phyloP scores from a whole-genome alignment of 78 protist species.

The Polysphondylium violaceum region DNA sequence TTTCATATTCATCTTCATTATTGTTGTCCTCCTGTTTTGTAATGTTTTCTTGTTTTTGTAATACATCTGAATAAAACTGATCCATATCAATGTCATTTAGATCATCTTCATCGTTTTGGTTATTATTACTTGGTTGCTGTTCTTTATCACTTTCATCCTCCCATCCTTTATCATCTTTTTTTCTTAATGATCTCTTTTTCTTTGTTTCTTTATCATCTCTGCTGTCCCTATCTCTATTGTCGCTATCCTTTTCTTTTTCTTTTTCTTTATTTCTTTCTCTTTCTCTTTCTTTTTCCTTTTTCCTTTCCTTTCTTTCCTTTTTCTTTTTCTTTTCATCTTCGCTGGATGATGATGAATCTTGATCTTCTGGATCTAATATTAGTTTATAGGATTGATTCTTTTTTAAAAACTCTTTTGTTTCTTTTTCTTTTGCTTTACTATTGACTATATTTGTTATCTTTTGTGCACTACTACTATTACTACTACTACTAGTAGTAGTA shows the following conservation, averaged over 20 bases:
- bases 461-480: not conserved
- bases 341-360: not conserved
- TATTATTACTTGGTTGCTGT: not conserved
- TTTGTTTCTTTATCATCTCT: not conserved
- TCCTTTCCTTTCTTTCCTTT: slow-evolving; percentile 40
- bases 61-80: not conserved
- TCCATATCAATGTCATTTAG: not conserved
- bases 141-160: slow-evolving; percentile 22
- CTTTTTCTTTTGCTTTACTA: slow-evolving; percentile 38
- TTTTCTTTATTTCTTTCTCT: slow-evolving; percentile 17
- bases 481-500: not conserved
- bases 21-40: not conserved
- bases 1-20: slow-evolving; percentile 74
- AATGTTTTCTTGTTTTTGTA: not conserved
- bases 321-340: slow-evolving; percentile 12
- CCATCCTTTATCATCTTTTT: not conserved
- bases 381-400: slow-evolving; percentile 59
- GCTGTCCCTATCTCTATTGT: slow-evolving; percentile 3
- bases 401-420: slow-evolving; percentile 20
- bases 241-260: not conserved
- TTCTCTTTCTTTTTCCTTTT: not conserved
- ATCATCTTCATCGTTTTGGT: not conserved
- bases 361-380: slow-evolving; percentile 1
- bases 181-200: slow-evolving; percentile 7
- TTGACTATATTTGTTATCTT: not conserved